Evolutionary conservation across 352 stramenopile genomes (phyloP).

Genomic region (Phytophthora macrochlamydospora): DNA sequence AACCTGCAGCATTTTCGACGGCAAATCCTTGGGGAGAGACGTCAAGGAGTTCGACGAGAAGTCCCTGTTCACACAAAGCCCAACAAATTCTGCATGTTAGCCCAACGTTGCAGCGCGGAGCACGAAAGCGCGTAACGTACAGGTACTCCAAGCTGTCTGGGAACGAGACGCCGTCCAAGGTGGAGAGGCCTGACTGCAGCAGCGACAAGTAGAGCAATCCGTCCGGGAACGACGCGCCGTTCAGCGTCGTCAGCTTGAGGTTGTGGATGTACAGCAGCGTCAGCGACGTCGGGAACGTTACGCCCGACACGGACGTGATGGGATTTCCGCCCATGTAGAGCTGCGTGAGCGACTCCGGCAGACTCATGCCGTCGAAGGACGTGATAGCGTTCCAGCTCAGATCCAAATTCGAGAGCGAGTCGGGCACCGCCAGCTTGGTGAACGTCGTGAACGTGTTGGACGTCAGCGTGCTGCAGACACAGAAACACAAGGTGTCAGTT

Average conservation of each 20-base stretch:
- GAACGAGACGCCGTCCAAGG: slow-evolving; percentile 45
- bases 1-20: slow-evolving; percentile 38
- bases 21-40: slow-evolving; percentile 34
- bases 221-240: slow-evolving; percentile 47
- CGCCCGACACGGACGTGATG: slow-evolving; percentile 59
- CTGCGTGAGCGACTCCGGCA: slow-evolving; percentile 53
- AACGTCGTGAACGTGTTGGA: slow-evolving; percentile 56
- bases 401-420: slow-evolving; percentile 48
- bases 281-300: slow-evolving; percentile 52
- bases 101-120: neutral
- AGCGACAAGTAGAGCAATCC: slow-evolving; percentile 54
- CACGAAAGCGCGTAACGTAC: slow-evolving; percentile 30
- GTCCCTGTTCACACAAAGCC: slow-evolving; percentile 33
- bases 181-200: slow-evolving; percentile 46
- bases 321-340: slow-evolving; percentile 71
- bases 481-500: slow-evolving; percentile 1
- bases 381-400: slow-evolving; percentile 72
- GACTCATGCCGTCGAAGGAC: slow-evolving; percentile 63
- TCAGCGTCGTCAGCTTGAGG: slow-evolving; percentile 48
- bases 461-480: slow-evolving; percentile 44
- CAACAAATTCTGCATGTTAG: neutral
- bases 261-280: slow-evolving; percentile 78
- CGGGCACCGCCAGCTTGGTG: slow-evolving; percentile 43
- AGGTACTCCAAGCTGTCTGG: slow-evolving; percentile 55
- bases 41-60: slow-evolving; percentile 54